Base-by-base conservation (phyloP, 345 rosid genomes). In the Brassica incana region DNA sequence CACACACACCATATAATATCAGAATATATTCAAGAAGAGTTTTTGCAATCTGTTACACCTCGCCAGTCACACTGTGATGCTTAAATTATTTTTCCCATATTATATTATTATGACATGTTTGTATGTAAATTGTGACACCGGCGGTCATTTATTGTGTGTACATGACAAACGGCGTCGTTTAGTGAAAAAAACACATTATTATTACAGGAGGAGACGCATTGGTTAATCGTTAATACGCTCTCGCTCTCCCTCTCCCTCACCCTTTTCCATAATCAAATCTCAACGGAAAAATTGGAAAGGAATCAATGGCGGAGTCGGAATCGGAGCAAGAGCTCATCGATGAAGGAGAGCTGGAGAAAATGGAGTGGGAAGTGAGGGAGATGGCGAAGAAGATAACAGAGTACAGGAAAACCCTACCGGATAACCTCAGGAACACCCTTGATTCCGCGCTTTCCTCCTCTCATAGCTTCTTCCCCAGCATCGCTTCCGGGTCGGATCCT, bases 311-410 rank as follows among this genome's bases (percentile, higher is more conserved):
- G 18, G 48, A 30, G 40, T 33, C 74, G 30, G 85, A 84, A 6
- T 64, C 63, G 52, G 52, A 45, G 15, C 43, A 38, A 0, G 87
- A 84, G 25, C 2, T 81, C 6, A 78, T 78, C 5, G 1, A 52
- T 23, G 87, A 75, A 62, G 79, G 62, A 65, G 94, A 91, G 61
- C 48, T 90, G 73, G 89, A 87, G 83, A 67, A 83, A 73, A 69
- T 91, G 82, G 93, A 87, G 85, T 61, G 76, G 7, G 93, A 90
- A 64, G 86, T 89, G 81, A 81, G 62, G 83, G 83, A 85, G 70
- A 83, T 92, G 93, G 93, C 89, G 7, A 79, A 78, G 76, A 90
- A 84, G 85, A 84, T 94, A 45, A 79, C 84, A 14, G 88, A 89
- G 10, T 89, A 82, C 85, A 83, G 96, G 74, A 72, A 85, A 73